A percentile compares a stretch with the other conserved stretches of the same genome.
phyloP scores from a whole-genome alignment of 1,284 basidiomycete genomes.

The Pseudomicrostroma phylloplanum region DNA sequence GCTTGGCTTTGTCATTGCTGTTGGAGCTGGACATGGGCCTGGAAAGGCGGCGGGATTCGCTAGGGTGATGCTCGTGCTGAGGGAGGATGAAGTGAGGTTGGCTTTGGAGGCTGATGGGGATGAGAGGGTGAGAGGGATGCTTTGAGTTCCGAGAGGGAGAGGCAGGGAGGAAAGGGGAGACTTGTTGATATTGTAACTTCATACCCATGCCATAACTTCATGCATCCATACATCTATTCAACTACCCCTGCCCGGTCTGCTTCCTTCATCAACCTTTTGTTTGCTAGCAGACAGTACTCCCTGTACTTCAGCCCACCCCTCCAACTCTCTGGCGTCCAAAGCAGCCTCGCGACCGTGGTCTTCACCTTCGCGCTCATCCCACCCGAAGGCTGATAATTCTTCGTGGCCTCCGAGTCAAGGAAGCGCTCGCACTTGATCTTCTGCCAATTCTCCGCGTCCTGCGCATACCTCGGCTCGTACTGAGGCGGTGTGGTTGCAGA shows the following conservation, averaged over 20 bases:
- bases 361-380: slow-evolving; percentile 4
- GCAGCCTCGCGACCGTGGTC: slow-evolving; percentile 27
- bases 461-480: slow-evolving; percentile 30
- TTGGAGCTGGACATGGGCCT: slow-evolving; percentile 38
- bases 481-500: slow-evolving; percentile 8
- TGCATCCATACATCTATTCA: too few relatives aligned
- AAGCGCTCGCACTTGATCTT: slow-evolving; percentile 33
- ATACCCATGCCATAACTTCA: too few relatives aligned
- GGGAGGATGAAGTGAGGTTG: slow-evolving; percentile 43
- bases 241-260: too few relatives aligned
- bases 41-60: slow-evolving; percentile 34
- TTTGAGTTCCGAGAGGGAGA: slow-evolving; percentile 10
- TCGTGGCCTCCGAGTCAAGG: slow-evolving; percentile 33
- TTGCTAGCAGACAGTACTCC: background rate
- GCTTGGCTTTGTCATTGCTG: slow-evolving; percentile 37
- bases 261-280: background rate
- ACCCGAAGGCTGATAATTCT: slow-evolving; percentile 14
- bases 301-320: background rate
- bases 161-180: too few relatives aligned
- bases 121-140: slow-evolving; percentile 29
- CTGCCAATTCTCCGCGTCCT: slow-evolving; percentile 22
- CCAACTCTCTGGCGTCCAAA: slow-evolving; percentile 28
- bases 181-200: too few relatives aligned
- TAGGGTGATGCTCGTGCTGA: slow-evolving; percentile 33
- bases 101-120: slow-evolving; percentile 37